phyloP scores from a whole-genome alignment of 1,139 yeast genomes.

The Komagataea norvegica region DNA sequence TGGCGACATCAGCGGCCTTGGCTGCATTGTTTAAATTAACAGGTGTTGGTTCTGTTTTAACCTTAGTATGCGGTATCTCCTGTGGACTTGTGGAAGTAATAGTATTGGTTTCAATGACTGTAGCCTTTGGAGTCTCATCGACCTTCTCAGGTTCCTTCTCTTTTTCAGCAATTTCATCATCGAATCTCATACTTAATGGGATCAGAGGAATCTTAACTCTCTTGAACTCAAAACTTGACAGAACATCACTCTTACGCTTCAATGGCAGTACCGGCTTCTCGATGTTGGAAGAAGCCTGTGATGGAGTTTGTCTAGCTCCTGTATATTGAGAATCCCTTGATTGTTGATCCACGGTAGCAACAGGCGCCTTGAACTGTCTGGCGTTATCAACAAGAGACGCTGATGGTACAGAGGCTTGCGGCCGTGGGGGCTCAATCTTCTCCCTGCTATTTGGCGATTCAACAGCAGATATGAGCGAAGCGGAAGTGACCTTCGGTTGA shows the following conservation, averaged over 20 bases:
- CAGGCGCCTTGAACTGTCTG: conserved; percentile 1
- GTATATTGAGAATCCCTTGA: too few relatives aligned
- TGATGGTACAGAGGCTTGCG: too few relatives aligned
- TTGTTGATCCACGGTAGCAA: neutral
- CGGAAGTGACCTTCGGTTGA: too few relatives aligned
- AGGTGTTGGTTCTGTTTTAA: too few relatives aligned
- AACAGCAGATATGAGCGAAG: too few relatives aligned
- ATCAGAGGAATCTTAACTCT: conserved; percentile 25
- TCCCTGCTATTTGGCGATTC: neutral
- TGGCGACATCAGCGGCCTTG: too few relatives aligned
- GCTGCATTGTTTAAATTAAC: too few relatives aligned
- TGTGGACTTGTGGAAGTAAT: neutral
- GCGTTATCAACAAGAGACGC: too few relatives aligned
- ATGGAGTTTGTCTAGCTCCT: too few relatives aligned
- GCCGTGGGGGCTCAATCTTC: too few relatives aligned
- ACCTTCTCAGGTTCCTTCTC: neutral
- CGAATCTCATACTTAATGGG: conserved; percentile 15
- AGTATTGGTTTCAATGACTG: neutral
- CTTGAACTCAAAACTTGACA: conserved; percentile 22
- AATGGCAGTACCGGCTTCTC: conserved; percentile 5
- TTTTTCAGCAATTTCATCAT: conserved; percentile 4
- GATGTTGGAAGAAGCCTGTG: neutral
- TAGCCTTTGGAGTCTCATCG: too few relatives aligned
- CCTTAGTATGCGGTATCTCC: too few relatives aligned
- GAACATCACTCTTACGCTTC: conserved; percentile 20